These are phyloP conservation scores for Penicillium sp. DNA, from an alignment of 2,329 filamentous ascomycete genomes.

Conservation along the genomic window DNA sequence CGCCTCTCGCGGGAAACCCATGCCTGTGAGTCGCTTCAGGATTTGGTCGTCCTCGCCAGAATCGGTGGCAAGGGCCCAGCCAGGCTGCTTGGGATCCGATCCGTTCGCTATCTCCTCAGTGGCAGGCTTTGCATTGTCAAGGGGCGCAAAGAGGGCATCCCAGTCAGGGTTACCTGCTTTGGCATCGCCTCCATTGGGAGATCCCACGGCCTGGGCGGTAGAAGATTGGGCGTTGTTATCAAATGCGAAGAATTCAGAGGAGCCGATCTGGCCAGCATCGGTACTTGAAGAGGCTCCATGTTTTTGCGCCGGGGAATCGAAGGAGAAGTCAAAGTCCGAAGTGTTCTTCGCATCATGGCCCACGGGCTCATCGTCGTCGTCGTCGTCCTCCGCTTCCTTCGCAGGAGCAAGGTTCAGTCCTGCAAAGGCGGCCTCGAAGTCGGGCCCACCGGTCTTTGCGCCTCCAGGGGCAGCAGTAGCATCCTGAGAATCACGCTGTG, in stretches of 20 bases:
- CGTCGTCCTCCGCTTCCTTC: constrained; percentile 56
- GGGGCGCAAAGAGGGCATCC: constrained; percentile 88
- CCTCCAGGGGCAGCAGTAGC: constrained; percentile 23
- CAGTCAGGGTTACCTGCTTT: constrained; percentile 71
- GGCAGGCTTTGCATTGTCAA: constrained; percentile 59
- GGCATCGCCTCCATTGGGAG: constrained; percentile 44
- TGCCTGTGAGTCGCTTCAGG: constrained; percentile 82
- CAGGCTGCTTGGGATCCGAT: constrained; percentile 47
- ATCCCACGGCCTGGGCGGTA: constrained; percentile 45
- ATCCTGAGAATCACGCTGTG: constrained; percentile 25
- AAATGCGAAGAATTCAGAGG: constrained; percentile 47
- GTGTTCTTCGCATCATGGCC: constrained; percentile 37
- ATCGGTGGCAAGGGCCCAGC: constrained; percentile 71
- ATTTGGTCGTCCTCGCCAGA: constrained; percentile 90
- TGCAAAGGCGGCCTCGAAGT: constrained; percentile 54
- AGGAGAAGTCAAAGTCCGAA: constrained; percentile 52
- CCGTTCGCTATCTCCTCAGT: constrained; percentile 24
- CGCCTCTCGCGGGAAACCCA: constrained; percentile 80
- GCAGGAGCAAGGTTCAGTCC: constrained; percentile 50
- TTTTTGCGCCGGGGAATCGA: constrained; percentile 45
- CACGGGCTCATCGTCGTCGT: constrained; percentile 69
- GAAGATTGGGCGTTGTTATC: constrained; percentile 34
- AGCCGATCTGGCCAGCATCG: constrained; percentile 24
- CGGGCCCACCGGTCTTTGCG: constrained; percentile 41
- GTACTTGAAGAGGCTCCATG: constrained; percentile 28